Evolutionary conservation across 2,329 filamentous ascomycete species (phyloP), one percentile per base, ranked within the genome.

Genomic region (Emergomyces africanus): DNA sequence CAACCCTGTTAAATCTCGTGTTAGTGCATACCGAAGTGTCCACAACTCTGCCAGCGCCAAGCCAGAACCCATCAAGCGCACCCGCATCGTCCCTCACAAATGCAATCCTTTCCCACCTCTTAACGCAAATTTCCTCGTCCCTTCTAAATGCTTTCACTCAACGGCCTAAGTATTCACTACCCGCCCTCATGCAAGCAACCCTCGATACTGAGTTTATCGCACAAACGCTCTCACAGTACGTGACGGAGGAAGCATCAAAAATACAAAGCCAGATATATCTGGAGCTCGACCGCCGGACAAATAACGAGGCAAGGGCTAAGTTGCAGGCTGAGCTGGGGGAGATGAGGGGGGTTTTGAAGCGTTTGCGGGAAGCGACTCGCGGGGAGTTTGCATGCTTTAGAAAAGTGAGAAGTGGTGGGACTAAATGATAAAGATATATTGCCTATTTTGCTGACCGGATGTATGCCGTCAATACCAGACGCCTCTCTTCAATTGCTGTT

Each of bases 151-250:
- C 89, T 0, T 96, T 97, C 78, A 78, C 81, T 71, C 70, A 78
- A 41, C 84, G 86, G 6, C 72, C 79, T 4, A 78, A 78, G 23
- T 97, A 94, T 74, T 81, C 84, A 1, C 83, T 99, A 0, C 79
- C 87, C 5, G 86, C 88, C 6, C 82, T 99, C 56, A 95, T 97
- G 86, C 95, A 99, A 74, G 95, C 95, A 1, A 99, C 94, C 0
- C 83, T 99, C 0, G 94, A 99, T 69, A 91, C 96, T 1, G 94
- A 99, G 73, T 97, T 99, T 69, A 86, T 97, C 60, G 89, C 91
- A 0, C 94, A 99, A 76, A 96, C 92, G 5, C 81, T 99, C 39
- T 88, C 83, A 61, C 86, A 91, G 65, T 99, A 95, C 72, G 94
- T 89, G 0, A 94, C 89, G 0, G 88, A 95, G 60, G 81, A 84